Conservation (phyloP, 768 basidiomycete genomes). For the Boletus tylopilopsis region DNA sequence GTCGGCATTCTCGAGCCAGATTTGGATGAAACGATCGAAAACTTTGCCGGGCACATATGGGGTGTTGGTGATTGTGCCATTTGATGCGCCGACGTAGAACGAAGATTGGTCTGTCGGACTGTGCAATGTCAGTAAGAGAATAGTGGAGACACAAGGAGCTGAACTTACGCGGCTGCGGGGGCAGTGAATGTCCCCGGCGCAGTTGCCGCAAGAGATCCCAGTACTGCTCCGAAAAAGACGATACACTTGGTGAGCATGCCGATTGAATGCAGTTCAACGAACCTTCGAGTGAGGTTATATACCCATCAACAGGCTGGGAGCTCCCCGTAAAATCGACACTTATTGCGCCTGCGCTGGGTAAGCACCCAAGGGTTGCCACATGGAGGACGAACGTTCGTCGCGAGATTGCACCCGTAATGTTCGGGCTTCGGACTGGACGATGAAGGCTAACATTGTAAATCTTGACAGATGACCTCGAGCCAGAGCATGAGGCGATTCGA, state of each 20-base stretch:
- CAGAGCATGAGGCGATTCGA: too few species aligned
- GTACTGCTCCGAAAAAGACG: slow-evolving; percentile 10
- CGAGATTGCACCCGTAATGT: too few species aligned
- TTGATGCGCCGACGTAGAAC: slow-evolving; percentile 41
- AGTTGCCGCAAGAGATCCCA: slow-evolving; percentile 14
- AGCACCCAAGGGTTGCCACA: too few species aligned
- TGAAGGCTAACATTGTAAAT: too few species aligned
- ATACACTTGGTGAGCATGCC: slow-evolving; percentile 12
- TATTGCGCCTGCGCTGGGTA: too few species aligned
- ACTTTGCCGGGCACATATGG: slow-evolving; percentile 37
- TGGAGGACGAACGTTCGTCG: too few species aligned
- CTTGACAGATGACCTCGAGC: too few species aligned
- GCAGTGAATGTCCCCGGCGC: slow-evolving; percentile 22
- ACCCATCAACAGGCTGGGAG: too few species aligned
- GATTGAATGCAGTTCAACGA: too few species aligned
- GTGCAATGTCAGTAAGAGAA: neutral
- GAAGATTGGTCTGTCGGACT: slow-evolving; percentile 28
- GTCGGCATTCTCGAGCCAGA: slow-evolving; percentile 66
- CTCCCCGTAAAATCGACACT: too few species aligned
- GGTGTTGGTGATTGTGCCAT: slow-evolving; percentile 39
- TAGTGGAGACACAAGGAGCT: neutral
- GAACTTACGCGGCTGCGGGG: slow-evolving; percentile 26
- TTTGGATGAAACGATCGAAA: slow-evolving; percentile 47
- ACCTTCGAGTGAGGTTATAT: too few species aligned
- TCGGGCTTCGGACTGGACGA: too few species aligned